Base-by-base conservation (phyloP, 2,329 filamentous ascomycete genomes). In the Chaetomium sp. region DNA sequence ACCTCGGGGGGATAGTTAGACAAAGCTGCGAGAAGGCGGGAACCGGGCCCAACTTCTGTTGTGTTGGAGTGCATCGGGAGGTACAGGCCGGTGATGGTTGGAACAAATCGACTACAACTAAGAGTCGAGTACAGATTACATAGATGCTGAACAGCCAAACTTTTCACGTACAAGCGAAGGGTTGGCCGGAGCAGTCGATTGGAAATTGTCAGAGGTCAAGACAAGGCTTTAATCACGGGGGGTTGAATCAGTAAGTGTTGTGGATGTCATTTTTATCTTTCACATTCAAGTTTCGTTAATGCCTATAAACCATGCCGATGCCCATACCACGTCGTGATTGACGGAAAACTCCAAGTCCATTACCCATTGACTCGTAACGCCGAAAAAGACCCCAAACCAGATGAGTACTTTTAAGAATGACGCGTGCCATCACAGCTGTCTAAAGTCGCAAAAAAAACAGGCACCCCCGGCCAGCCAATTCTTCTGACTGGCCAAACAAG, bases 221-320 rank as follows among this genome's bases (percentile, higher is more conserved):
- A 1, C 35, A 38, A n/a, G n/a, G n/a, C n/a, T n/a, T n/a, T n/a
- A n/a, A n/a, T n/a, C n/a, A n/a, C n/a, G n/a, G n/a, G n/a, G n/a
- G n/a, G n/a, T n/a, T n/a, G n/a, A n/a, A n/a, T n/a, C n/a, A 6
- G 5, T 4, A n/a, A 25, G 12, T 27, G 19, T 53, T 27, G 38
- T 42, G 12, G 27, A 25, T 51, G 10, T 61, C 25, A n/a, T 31
- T 61, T 53, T 42, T 51, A 10, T 31, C 33, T 50, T 51, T 23
- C 27, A 49, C 27, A 51, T 38, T 38, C 51, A 19, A 54, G 23
- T 38, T 16, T 61, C 33, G 58, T 54, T 55, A n/a, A 60, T 54
- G 16, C 31, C n/a, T 42, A 25, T 45, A 35, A 60, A 45, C 63
- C 63, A 65, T 65, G 63, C 63, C 45, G n/a, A 57, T 65, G 57